Conservation (phyloP, 495 filamentous ascomycete species). For the Recurvomyces mirabilis region DNA sequence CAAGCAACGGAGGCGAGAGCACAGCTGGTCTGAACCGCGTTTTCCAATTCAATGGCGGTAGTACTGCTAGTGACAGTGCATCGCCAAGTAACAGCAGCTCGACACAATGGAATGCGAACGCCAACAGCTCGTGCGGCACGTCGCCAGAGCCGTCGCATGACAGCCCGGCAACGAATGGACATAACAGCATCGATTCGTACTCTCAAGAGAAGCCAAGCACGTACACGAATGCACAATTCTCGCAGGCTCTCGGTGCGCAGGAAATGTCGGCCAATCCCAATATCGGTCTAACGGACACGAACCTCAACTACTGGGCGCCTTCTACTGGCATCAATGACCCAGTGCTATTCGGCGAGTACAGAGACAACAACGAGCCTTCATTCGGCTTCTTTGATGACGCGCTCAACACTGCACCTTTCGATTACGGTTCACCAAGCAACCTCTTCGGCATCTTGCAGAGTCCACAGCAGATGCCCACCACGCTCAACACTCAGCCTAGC, state of each 20-base stretch:
- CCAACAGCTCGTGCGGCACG: conserved; percentile 74
- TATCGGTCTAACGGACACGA: conserved; percentile 25
- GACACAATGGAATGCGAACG: conserved; percentile 44
- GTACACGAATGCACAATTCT: conserved; percentile 20
- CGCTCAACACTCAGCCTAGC: conserved; percentile 54
- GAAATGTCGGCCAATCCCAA: conserved; percentile 27
- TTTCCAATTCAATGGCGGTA: conserved; percentile 31
- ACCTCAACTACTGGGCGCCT: conserved; percentile 8
- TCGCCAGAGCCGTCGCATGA: conserved; percentile 56
- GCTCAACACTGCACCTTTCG: conserved; percentile 45
- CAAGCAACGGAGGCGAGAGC: conserved; percentile 17
- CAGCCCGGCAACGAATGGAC: conserved; percentile 34
- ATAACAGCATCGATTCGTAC: conserved; percentile 9
- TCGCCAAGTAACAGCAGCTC: conserved; percentile 7
- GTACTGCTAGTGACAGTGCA: conserved; percentile 31
- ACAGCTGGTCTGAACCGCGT: conserved; percentile 27
- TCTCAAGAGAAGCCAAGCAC: conserved; percentile 1
- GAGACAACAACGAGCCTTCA: conserved; percentile 74
- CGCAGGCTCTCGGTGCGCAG: conserved; percentile 40
- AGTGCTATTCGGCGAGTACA: conserved; percentile 82
- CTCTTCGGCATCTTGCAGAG: conserved; percentile 20
- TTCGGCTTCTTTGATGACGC: conserved; percentile 78
- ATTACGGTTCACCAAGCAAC: conserved; percentile 18
- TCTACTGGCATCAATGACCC: conserved; percentile 55
- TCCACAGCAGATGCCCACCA: conserved; percentile 23